Base-by-base conservation (phyloP, 805 yeast genomes). In the Ogataea populi-albae region DNA sequence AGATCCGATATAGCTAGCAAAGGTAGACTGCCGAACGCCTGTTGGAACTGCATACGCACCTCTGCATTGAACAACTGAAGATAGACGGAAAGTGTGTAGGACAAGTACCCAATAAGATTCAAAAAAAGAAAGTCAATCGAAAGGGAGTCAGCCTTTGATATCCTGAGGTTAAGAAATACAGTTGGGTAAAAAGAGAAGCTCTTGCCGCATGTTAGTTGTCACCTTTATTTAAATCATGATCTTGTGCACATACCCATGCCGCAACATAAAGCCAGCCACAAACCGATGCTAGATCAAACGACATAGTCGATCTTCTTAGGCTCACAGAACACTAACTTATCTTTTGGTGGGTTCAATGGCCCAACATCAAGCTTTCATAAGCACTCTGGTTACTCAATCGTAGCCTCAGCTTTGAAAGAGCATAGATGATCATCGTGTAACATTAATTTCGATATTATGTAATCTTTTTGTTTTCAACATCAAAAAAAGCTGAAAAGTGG, bases 111-210 rank as follows among this genome's bases (percentile, higher is more conserved):
- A 1, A 67, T 47, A 2, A 65, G 58, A 45, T 74, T 75, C 31
- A 75, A 40, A 17, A 65, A 53, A 3, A 71, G 52, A 39, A 66
- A 73, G 43, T 75, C 81, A 3, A 65, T 45, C 0, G 80, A 75
- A 2, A 75, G 49, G 0, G 78, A 77, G 34, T 71, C 73, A 0
- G 79, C 58, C 0, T 73, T 63, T 34, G 52, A 56, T 11, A 64
- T 52, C 18, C 45, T 53, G 45, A 61, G 62, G 41, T 72, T 72
- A 6, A 70, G 54, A 6, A 62, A 25, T 5, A 75, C 35, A 2
- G 75, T 69, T 4, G 79, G 77, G 41, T 75, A 75, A 53, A 69
- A 69, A 2, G 79, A 70, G 1, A 71, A 36, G 11, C 77, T 63
- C 74, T 66, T 22, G 6, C 23, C 3, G 10, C 24, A 5, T 6